Conservation (phyloP, 768 basidiomycete genomes). For the Naganishia kalamii region DNA sequence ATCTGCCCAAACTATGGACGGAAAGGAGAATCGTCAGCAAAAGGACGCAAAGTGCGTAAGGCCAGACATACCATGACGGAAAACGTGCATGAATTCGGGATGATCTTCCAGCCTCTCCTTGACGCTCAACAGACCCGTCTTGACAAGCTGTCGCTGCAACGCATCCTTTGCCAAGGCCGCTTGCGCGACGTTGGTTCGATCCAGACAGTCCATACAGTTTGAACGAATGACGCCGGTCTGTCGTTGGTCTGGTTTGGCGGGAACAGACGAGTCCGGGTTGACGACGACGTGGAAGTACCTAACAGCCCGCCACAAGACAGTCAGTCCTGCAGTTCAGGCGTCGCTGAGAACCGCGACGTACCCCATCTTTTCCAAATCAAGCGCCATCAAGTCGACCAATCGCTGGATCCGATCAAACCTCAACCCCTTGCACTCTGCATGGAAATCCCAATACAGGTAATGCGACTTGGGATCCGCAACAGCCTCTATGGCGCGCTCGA, state of each 20-base stretch:
- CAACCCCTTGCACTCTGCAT: conserved; percentile 88
- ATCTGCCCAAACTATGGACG: conserved; percentile 80
- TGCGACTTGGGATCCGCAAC: conserved; percentile 56
- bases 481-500: conserved; percentile 68
- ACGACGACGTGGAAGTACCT: conserved; percentile 58
- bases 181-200: conserved; percentile 95
- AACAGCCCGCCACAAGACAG: conserved; percentile 47
- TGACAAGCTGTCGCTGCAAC: conserved; percentile 68
- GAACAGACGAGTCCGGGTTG: conserved; percentile 8
- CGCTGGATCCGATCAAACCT: conserved; percentile 86
- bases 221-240: conserved; percentile 80
- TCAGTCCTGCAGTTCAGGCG: conserved; percentile 45
- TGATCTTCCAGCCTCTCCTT: conserved; percentile 75
- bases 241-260: conserved; percentile 36
- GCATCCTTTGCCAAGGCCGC: conserved; percentile 81
- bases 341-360: conserved; percentile 23
- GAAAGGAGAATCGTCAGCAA: not conserved
- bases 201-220: conserved; percentile 93
- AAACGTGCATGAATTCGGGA: conserved; percentile 67
- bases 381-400: conserved; percentile 65
- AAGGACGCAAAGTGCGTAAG: not conserved
- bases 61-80: conserved; percentile 69
- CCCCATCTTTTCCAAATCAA: conserved; percentile 51
- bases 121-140: conserved; percentile 63
- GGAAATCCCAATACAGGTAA: conserved; percentile 97